Conservation (phyloP, 1,139 yeast species). For the Taphrina pruni region DNA sequence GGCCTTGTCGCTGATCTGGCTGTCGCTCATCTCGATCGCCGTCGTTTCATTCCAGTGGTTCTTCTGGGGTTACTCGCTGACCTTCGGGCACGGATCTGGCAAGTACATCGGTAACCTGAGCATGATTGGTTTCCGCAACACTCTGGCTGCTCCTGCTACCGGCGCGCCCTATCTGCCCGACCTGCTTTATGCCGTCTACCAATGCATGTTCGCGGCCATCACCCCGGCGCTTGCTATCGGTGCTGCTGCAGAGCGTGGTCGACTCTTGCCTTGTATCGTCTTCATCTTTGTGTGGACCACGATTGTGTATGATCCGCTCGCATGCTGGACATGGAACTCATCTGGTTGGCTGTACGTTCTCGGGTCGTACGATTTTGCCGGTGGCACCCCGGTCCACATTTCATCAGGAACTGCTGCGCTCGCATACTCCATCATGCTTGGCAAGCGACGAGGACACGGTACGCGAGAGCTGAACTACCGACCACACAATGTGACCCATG, state of each 20-base stretch:
- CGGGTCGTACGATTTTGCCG: constrained; percentile 94
- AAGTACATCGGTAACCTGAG: constrained; percentile 79
- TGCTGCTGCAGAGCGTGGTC: constrained; percentile 97
- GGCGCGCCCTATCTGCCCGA: constrained; percentile 69
- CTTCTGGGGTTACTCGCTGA: constrained; percentile 93
- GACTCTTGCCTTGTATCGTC: constrained; percentile 94
- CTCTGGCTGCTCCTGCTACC: constrained; percentile 59
- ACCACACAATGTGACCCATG: constrained; percentile 88
- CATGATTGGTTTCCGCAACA: constrained; percentile 76
- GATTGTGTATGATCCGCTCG: constrained; percentile 92
- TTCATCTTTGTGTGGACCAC: constrained; percentile 93
- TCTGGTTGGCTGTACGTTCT: constrained; percentile 83
- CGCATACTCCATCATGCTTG: constrained; percentile 87
- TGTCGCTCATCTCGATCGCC: constrained; percentile 72
- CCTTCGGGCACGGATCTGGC: constrained; percentile 78
- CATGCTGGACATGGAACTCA: constrained; percentile 96
- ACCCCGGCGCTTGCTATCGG: constrained; percentile 81
- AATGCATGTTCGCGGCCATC: constrained; percentile 88
- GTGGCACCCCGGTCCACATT: constrained; percentile 98
- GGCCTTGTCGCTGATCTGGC: constrained; percentile 88
- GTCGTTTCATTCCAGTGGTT: constrained; percentile 95
- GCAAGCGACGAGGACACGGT: constrained; percentile 64
- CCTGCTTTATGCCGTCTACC: constrained; percentile 81
- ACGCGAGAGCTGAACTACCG: constrained; percentile 55
- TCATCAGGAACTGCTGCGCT: constrained; percentile 93